These are phyloP conservation scores for Cairneyella variabilis DNA, from an alignment of 495 filamentous ascomycete species.

Conservation along the genomic window DNA sequence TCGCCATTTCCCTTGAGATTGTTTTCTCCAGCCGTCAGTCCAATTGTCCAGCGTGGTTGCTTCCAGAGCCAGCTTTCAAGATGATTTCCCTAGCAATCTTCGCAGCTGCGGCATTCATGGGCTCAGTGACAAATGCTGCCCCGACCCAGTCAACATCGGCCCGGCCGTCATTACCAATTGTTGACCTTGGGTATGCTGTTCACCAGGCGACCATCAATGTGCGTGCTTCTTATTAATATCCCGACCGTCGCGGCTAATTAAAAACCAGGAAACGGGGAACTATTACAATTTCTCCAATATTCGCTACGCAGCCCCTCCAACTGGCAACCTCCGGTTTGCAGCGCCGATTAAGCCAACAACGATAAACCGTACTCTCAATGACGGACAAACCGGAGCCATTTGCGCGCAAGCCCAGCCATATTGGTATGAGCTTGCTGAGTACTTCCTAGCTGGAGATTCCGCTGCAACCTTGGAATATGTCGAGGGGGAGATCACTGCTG, in stretches of 20 bases:
- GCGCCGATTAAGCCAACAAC: slow-evolving; percentile 37
- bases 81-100: no score
- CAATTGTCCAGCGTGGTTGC: no score
- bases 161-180: slow-evolving; percentile 6
- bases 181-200: slow-evolving; percentile 16
- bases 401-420: slow-evolving; percentile 48
- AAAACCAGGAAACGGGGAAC: slow-evolving; percentile 13
- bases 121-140: no score
- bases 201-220: slow-evolving; percentile 18
- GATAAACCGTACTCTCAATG: slow-evolving; percentile 16
- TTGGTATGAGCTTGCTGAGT: slow-evolving; percentile 36
- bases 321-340: slow-evolving; percentile 47
- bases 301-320: slow-evolving; percentile 53
- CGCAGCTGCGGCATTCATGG: no score
- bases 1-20: no score
- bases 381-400: slow-evolving; percentile 33
- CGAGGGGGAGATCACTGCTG: background rate
- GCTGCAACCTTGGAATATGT: slow-evolving; percentile 4
- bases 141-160: no score
- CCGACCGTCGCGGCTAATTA: background rate
- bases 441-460: slow-evolving; percentile 22
- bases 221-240: background rate
- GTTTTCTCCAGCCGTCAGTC: no score
- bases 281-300: slow-evolving; percentile 59
- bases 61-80: no score